Conservation (phyloP, 768 basidiomycete species). For the Amanita inopinata region DNA sequence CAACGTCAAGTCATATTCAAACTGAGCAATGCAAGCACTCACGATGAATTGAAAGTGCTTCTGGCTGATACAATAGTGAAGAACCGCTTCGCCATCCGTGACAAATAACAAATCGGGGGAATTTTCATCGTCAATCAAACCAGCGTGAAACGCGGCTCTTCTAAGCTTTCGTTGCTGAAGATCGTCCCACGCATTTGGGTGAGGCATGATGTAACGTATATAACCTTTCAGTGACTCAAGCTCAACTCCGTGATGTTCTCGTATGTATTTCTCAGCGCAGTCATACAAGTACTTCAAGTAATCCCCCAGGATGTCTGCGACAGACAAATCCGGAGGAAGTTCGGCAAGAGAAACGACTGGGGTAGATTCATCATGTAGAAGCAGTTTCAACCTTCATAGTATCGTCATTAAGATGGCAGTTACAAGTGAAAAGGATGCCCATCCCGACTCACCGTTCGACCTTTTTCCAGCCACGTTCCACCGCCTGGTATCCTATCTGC, state of each 20-base stretch:
- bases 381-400: conserved; percentile 28
- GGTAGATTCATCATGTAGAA: conserved; percentile 17
- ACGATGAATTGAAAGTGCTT: conserved; percentile 1
- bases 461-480: conserved; percentile 34
- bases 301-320: conserved; percentile 36
- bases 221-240: conserved; percentile 2
- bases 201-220: conserved; percentile 4
- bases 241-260: conserved; percentile 26
- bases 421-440: conserved; percentile 16
- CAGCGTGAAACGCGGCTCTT: conserved; percentile 5
- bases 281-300: conserved; percentile 38
- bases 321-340: conserved; percentile 32
- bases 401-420: conserved; percentile 9
- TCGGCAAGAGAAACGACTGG: conserved; percentile 18
- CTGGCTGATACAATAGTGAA: conserved; percentile 4
- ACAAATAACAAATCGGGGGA: conserved; percentile 5
- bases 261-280: conserved; percentile 37
- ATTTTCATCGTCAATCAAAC: conserved; percentile 2
- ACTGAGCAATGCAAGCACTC: not conserved
- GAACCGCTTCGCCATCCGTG: conserved; percentile 6
- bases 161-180: conserved; percentile 6
- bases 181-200: conserved; percentile 9
- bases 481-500: conserved; percentile 26
- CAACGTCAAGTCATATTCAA: not conserved
- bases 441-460: conserved; percentile 35